Evolutionary conservation across 169 alveolate genomes (phyloP).

Genomic region (Plasmodium berghei): DNA sequence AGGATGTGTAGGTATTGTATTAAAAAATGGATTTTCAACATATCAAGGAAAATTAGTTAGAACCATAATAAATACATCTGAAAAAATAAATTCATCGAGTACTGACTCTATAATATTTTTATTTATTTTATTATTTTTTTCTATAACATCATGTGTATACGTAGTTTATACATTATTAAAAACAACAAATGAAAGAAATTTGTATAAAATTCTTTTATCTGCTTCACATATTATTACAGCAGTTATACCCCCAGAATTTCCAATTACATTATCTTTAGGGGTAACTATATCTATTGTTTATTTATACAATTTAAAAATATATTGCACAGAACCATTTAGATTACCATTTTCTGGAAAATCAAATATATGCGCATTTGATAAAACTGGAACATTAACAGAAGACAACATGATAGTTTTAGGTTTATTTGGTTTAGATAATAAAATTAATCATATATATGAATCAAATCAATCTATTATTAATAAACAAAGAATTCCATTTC

Average conservation of each 20-base stretch:
- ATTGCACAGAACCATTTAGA: conserved; percentile 98
- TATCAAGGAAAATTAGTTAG: conserved; percentile 97
- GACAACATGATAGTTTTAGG: conserved; percentile 91
- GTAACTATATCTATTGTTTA: conserved; percentile 95
- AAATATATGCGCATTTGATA: conserved; percentile 95
- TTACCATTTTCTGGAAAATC: conserved; percentile 97
- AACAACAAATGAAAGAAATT: conserved; percentile 65
- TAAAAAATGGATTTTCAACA: conserved; percentile 91
- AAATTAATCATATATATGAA: conserved; percentile 25
- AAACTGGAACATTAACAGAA: conserved; percentile 98
- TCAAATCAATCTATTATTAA: conserved; percentile 18
- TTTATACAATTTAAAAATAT: conserved; percentile 92
- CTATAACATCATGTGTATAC: conserved; percentile 93
- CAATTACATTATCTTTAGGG: conserved; percentile 97
- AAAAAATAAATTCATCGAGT: conserved; percentile 92
- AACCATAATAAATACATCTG: conserved; percentile 95
- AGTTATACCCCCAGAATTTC: conserved; percentile 99
- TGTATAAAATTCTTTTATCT: conserved; percentile 93
- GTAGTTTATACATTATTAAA: conserved; percentile 87
- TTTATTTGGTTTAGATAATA: conserved; percentile 77
- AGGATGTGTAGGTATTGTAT: conserved; percentile 83
- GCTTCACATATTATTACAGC: conserved; percentile 97
- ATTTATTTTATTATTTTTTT: conserved; percentile 92
- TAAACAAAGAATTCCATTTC: conserved; percentile 79
- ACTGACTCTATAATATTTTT: conserved; percentile 95